Evolutionary conservation across 2,329 filamentous ascomycete species (phyloP).

Genomic region (Pseudogymnoascus sp.): DNA sequence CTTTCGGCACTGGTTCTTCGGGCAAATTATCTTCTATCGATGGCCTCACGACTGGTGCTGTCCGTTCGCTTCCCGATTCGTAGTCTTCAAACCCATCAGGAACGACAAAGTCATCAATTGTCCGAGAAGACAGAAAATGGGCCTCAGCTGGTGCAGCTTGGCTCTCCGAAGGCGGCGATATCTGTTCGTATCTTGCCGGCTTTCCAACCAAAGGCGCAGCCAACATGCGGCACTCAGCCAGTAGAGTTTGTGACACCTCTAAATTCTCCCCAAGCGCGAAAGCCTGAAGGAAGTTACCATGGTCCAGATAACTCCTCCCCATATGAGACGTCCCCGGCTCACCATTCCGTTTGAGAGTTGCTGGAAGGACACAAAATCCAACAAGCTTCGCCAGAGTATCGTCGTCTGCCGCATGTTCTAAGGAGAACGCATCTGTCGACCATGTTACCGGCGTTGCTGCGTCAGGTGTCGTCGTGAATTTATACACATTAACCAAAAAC

Average conservation of each 20-base stretch:
- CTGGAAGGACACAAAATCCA: neutral
- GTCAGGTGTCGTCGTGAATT: slow-evolving; percentile 15
- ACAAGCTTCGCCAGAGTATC: neutral
- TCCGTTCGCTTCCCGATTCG: neutral
- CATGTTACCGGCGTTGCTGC: neutral
- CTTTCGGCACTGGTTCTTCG: neutral
- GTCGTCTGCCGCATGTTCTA: neutral
- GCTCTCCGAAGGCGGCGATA: neutral
- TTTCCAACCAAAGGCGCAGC: neutral
- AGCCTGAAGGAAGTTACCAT: neutral
- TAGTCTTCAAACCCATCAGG: slow-evolving; percentile 16
- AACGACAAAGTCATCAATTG: slow-evolving; percentile 22
- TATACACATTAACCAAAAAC: slow-evolving; percentile 22
- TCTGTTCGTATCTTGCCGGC: neutral
- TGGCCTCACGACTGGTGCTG: neutral
- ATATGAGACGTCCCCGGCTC: neutral
- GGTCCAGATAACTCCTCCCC: neutral
- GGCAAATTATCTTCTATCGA: neutral
- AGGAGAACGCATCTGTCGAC: slow-evolving; percentile 2
- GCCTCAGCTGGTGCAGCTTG: neutral
- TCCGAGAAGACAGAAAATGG: neutral
- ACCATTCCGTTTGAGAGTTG: neutral
- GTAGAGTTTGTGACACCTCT: neutral
- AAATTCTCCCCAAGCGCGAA: neutral
- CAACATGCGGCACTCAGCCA: neutral